A percentile compares a stretch with the other conserved stretches of the same genome.
Conservation (phyloP, 345 rosid genomes). For the Acer campestre region DNA sequence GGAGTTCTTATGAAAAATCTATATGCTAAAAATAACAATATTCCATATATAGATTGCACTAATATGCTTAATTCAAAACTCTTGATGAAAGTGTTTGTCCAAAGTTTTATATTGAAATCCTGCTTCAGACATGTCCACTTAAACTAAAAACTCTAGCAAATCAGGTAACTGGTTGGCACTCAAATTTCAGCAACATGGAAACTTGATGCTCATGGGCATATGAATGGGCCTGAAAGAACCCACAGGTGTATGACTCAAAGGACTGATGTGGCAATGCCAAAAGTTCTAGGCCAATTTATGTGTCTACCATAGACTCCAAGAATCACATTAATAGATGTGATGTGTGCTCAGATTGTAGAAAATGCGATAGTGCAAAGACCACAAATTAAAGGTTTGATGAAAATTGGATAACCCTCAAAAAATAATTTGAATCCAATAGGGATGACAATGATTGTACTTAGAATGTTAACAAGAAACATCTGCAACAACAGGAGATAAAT, state of each 20-base stretch:
- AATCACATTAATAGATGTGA: too few species aligned
- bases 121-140: not conserved
- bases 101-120: not conserved
- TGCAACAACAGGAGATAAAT: not conserved
- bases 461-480: not conserved
- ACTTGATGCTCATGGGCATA: not conserved
- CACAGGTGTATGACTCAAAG: not conserved
- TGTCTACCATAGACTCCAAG: too few species aligned
- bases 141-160: not conserved
- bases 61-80: not conserved
- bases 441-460: not conserved
- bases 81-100: not conserved
- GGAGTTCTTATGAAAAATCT: not conserved
- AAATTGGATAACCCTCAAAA: too few species aligned
- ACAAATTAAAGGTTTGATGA: too few species aligned
- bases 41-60: not conserved
- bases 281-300: too few species aligned
- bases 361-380: too few species aligned
- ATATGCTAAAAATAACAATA: not conserved
- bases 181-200: not conserved
- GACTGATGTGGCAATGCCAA: too few species aligned
- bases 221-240: not conserved
- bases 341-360: too few species aligned
- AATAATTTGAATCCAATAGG: not conserved
- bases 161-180: not conserved